Conservation (phyloP, 1,139 yeast species). For the Scheffersomyces illinoinensis region DNA sequence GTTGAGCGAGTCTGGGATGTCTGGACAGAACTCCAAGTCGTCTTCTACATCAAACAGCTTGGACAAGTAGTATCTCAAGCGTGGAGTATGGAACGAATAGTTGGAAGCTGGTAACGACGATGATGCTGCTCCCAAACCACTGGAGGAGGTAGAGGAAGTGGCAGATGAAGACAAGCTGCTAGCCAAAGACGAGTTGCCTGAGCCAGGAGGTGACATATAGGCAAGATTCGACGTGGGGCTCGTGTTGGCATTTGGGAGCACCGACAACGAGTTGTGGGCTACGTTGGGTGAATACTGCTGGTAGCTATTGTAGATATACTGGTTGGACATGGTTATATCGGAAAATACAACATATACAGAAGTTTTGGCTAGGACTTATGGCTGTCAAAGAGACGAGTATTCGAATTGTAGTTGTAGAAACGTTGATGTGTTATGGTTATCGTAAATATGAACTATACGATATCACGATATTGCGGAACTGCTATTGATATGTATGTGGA, state of each 20-base stretch:
- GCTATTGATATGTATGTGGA: neutral
- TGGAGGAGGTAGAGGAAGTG: slow-evolving; percentile 7
- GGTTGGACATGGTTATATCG: slow-evolving; percentile 29
- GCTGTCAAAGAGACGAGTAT: neutral
- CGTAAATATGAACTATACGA: neutral
- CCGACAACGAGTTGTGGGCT: slow-evolving; percentile 21
- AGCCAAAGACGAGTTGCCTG: slow-evolving; percentile 7
- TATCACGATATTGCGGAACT: neutral
- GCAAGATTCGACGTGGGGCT: slow-evolving; percentile 9
- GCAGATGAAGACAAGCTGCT: slow-evolving; percentile 15
- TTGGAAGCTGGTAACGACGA: slow-evolving; percentile 16
- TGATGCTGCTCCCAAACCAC: slow-evolving; percentile 9
- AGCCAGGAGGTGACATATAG: slow-evolving; percentile 18
- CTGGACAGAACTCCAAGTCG: slow-evolving; percentile 68
- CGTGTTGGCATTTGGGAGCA: slow-evolving; percentile 22
- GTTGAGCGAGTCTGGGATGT: slow-evolving; percentile 31
- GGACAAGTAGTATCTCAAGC: slow-evolving; percentile 49
- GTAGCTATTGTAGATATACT: slow-evolving; percentile 33
- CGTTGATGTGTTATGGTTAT: neutral
- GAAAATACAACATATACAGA: neutral
- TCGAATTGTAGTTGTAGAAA: neutral
- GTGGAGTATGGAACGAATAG: slow-evolving; percentile 43
- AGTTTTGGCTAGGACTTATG: neutral
- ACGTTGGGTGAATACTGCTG: slow-evolving; percentile 40
- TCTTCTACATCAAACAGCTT: slow-evolving; percentile 67